Conservation (phyloP, 768 basidiomycete species). For the Phlegmacium glaucopus region DNA sequence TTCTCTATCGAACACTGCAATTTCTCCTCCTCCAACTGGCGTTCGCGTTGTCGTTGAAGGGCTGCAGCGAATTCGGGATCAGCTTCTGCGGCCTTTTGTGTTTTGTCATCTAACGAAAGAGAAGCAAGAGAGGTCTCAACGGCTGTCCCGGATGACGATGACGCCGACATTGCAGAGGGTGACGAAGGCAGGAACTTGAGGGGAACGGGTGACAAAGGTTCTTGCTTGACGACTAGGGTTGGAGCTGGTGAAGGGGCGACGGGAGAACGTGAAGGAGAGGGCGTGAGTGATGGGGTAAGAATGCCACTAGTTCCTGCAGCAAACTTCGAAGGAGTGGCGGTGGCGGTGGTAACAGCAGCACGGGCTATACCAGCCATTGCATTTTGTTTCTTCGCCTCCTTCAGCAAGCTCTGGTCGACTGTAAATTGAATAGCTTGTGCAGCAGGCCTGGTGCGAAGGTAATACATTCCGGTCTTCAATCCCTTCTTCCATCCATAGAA, state of each 20-base stretch:
- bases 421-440: slow-evolving; percentile 98
- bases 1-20: slow-evolving; percentile 86
- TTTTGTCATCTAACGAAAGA: slow-evolving; percentile 46
- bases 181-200: slow-evolving; percentile 13
- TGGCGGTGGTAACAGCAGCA: slow-evolving; percentile 19
- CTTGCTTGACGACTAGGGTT: slow-evolving; percentile 20
- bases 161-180: slow-evolving; percentile 4
- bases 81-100: slow-evolving; percentile 50
- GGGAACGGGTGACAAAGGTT: slow-evolving; percentile 18
- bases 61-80: slow-evolving; percentile 81
- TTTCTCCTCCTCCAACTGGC: slow-evolving; percentile 79
- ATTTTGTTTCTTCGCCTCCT: slow-evolving; percentile 53
- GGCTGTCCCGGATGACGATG: slow-evolving; percentile 10
- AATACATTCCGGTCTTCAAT: slow-evolving; percentile 98
- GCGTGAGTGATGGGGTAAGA: slow-evolving; percentile 28
- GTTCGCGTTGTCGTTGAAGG: slow-evolving; percentile 61
- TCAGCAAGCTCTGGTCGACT: slow-evolving; percentile 77
- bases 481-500: slow-evolving; percentile 99
- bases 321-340: slow-evolving; percentile 5
- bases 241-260: slow-evolving; percentile 16
- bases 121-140: slow-evolving; percentile 17
- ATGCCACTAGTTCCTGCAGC: slow-evolving; percentile 20
- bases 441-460: slow-evolving; percentile 91
- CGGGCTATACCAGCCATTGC: slow-evolving; percentile 25
- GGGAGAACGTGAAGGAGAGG: slow-evolving; percentile 21